Evolutionary conservation across 352 stramenopile genomes (phyloP).

Genomic region (Globisporangium solare): DNA sequence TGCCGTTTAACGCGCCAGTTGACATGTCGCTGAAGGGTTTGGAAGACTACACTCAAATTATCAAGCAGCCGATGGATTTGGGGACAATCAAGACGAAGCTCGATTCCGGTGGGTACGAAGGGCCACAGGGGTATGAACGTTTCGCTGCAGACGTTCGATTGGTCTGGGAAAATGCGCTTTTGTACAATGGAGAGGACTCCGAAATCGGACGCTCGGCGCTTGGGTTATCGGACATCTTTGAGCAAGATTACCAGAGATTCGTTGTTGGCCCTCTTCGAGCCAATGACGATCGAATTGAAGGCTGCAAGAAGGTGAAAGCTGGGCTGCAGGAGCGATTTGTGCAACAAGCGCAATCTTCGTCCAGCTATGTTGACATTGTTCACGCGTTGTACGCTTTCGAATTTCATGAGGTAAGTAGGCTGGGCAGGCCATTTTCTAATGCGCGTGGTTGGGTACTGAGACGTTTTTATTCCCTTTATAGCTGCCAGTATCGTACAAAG

Average conservation of each 20-base stretch:
- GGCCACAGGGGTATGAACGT: constrained; percentile 37
- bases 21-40: constrained; percentile 73
- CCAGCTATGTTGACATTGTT: constrained; percentile 53
- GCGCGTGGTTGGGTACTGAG: neutral
- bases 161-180: constrained; percentile 79
- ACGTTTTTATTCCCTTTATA: constrained; percentile 7
- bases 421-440: neutral
- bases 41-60: constrained; percentile 79
- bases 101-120: constrained; percentile 72
- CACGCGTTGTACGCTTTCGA: constrained; percentile 68
- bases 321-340: constrained; percentile 19
- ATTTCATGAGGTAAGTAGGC: constrained; percentile 46
- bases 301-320: constrained; percentile 35
- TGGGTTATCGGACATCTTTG: constrained; percentile 75
- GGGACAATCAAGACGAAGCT: constrained; percentile 82
- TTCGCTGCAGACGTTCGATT: constrained; percentile 79
- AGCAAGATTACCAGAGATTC: constrained; percentile 78
- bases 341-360: constrained; percentile 22
- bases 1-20: constrained; percentile 80
- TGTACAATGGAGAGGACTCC: constrained; percentile 79
- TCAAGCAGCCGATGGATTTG: constrained; percentile 90
- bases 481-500: constrained; percentile 54
- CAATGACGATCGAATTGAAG: constrained; percentile 55
- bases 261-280: constrained; percentile 52
- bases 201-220: constrained; percentile 62